Conservation (phyloP, 257 asterid species). For the Petrea volubilis region DNA sequence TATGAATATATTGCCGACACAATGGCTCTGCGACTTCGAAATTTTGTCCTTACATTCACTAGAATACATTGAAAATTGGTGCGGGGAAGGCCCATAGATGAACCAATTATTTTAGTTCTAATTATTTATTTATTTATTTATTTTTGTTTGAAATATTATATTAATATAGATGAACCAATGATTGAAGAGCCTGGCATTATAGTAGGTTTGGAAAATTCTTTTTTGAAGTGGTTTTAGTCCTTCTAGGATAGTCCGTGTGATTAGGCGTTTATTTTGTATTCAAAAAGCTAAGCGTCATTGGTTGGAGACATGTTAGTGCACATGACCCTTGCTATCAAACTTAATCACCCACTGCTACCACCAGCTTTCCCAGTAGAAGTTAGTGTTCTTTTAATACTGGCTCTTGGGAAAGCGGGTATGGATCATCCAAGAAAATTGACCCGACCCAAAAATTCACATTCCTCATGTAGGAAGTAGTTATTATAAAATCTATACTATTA, state of each 20-base stretch:
- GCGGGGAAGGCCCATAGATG: not conserved
- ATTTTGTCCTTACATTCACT: constrained; percentile 13
- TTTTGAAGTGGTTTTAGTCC: constrained; percentile 24
- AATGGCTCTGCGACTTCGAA: not conserved
- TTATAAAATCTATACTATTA: too few species aligned
- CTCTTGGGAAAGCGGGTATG: too few species aligned
- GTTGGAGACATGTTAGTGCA: constrained; percentile 25
- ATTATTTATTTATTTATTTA: too few species aligned
- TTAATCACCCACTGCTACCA: not conserved
- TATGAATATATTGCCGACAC: constrained; percentile 2
- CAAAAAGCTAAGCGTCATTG: not conserved
- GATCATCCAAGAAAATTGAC: too few species aligned
- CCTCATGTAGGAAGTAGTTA: too few species aligned
- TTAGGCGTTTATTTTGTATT: constrained; percentile 14
- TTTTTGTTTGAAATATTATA: too few species aligned
- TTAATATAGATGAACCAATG: not conserved
- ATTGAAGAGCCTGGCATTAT: constrained; percentile 7
- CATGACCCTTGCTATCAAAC: constrained; percentile 21
- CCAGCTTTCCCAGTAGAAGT: not conserved
- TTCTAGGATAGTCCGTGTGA: constrained; percentile 36
- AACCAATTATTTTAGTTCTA: not conserved
- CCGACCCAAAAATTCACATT: too few species aligned
- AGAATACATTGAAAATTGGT: not conserved
- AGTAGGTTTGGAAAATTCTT: constrained; percentile 1
- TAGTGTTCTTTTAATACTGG: too few species aligned